Evolutionary conservation across 345 rosid genomes (phyloP), one percentile per base, ranked within the genome.

Genomic region (Gossypium longicalyx): DNA sequence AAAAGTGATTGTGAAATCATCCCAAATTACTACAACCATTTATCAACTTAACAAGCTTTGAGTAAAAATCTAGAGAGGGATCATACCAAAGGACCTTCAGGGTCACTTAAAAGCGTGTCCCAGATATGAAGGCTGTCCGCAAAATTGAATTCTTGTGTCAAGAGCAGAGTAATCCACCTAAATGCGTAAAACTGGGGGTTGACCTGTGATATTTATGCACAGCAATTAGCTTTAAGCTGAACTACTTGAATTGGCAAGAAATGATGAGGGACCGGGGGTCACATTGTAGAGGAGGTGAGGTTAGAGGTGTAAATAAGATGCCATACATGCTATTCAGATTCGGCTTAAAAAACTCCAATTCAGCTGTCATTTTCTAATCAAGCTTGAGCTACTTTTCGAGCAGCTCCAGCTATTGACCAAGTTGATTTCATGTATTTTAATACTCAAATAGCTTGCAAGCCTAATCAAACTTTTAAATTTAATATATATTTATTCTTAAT

Each of bases 151-250:
- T 94, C 98, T 77, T 93, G 98, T 3, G 98, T 94, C 85, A 94
- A 84, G 47, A 94, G 93, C 72, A 94, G 96, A 70, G 98, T 94
- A 81, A 94, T 94, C 98, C 98, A 94, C 84, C 98, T 86, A 80
- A 94, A 94, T n/a, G 98, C 98, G 53, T 94, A 94, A 77, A 94
- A 94, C 52, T 94, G 98, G 53, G 98, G 98, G 78, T 94, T 94
- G 73, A 94, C 93, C 98, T 94, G 98, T 80, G 83, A 80, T 82
- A 62, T 71, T 9, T 38, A 67, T 64, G 61, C 19, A 74, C 34
- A 43, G 7, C 60, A 12, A 59, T 67, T 27, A 78, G 63, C 56
- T 47, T 4, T 27, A 15, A 45, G 51, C 34, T 12, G 52, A 56
- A 53, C 12, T 17, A 63, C 53, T 11, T 64, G 22, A 4, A 38